Percentiles rank a stretch among this genome's conserved stretches.
These are phyloP conservation scores for Lathyrus tuberosus DNA, from an alignment of 306 rosid species.

Conservation along the genomic window DNA sequence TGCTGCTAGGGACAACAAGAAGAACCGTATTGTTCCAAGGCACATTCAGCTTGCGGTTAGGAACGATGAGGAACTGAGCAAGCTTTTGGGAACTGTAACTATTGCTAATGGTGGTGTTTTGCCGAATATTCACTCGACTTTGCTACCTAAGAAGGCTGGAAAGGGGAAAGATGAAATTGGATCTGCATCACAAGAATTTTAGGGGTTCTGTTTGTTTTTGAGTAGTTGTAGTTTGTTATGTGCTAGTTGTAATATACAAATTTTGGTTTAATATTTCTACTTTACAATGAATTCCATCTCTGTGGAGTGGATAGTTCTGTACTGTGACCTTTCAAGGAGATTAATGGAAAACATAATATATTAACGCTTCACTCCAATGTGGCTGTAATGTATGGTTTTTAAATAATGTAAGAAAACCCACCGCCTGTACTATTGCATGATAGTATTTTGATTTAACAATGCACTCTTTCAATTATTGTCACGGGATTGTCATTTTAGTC, in stretches of 20 bases:
- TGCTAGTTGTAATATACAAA: conserved; percentile 45
- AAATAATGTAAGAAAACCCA: too few relatives aligned
- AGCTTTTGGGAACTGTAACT: conserved; percentile 77
- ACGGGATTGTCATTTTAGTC: too few relatives aligned
- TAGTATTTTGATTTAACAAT: too few relatives aligned
- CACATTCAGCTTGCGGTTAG: conserved; percentile 87
- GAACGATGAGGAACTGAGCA: conserved; percentile 84
- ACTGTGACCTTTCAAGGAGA: background rate
- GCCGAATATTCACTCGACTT: conserved; percentile 70
- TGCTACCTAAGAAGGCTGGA: conserved; percentile 74
- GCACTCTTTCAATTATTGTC: too few relatives aligned
- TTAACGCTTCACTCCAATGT: too few relatives aligned
- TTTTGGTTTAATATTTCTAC: background rate
- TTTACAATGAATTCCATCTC: background rate
- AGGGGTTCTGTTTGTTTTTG: background rate
- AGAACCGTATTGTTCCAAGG: conserved; percentile 85
- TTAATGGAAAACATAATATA: conserved; percentile 3
- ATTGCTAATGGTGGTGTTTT: conserved; percentile 81
- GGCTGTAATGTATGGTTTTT: too few relatives aligned
- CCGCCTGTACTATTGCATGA: too few relatives aligned
- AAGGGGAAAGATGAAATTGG: conserved; percentile 82
- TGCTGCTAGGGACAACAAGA: conserved; percentile 93
- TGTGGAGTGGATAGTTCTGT: background rate
- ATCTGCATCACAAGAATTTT: conserved; percentile 86
- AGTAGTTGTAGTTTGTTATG: background rate